phyloP scores from a whole-genome alignment of 2,329 filamentous ascomycete genomes.

The Metarhizium rileyi region DNA sequence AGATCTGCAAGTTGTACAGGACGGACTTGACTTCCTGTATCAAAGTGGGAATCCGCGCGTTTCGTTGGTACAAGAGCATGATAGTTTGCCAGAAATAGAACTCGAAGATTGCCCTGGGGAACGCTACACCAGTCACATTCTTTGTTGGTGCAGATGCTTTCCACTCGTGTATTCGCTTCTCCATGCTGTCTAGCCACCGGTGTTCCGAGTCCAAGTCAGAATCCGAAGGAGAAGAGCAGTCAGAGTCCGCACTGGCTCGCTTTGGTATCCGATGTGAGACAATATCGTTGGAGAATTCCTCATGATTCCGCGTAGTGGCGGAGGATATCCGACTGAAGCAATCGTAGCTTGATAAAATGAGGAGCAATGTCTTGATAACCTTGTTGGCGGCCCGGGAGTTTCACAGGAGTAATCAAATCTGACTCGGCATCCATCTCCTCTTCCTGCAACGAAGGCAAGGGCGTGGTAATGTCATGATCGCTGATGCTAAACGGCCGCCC shows the following conservation, averaged over 20 bases:
- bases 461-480: constrained; percentile 88
- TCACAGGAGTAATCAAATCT: too few species aligned
- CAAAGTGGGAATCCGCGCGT: constrained; percentile 71
- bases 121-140: constrained; percentile 72
- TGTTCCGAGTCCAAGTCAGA: constrained; percentile 69
- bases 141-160: constrained; percentile 70
- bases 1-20: neutral
- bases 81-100: constrained; percentile 96
- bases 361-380: constrained; percentile 85
- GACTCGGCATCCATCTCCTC: constrained; percentile 50
- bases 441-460: constrained; percentile 81
- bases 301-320: constrained; percentile 54
- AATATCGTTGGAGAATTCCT: too few species aligned
- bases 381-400: neutral
- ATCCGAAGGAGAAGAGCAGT: neutral
- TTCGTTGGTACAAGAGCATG: constrained; percentile 89
- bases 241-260: too few species aligned
- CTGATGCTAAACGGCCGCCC: constrained; percentile 87
- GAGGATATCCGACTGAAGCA: constrained; percentile 62
- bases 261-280: constrained; percentile 61
- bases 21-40: neutral
- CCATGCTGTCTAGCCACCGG: constrained; percentile 81
- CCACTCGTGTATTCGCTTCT: constrained; percentile 75
- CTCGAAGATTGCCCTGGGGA: constrained; percentile 81
- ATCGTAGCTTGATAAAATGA: constrained; percentile 82